Percentiles rank a stretch among this genome's conserved stretches.
Conservation (phyloP, 2,329 filamentous ascomycete genomes). For the Nannizzia gypsea region DNA sequence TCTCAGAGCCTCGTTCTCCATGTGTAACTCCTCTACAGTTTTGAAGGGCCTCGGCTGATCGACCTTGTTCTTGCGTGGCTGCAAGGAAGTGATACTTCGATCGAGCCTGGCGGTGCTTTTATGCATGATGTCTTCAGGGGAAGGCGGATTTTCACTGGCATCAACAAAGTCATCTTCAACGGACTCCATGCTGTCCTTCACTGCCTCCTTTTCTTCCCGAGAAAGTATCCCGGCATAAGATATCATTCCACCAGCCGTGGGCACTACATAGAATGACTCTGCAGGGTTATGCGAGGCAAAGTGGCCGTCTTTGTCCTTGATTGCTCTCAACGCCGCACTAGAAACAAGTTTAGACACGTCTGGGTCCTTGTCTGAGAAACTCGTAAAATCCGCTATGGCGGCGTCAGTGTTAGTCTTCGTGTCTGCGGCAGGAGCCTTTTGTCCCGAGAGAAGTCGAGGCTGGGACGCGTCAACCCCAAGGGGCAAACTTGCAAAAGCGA, state of each 20-base stretch:
- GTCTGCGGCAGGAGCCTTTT: conserved; percentile 22
- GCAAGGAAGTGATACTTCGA: conserved; percentile 21
- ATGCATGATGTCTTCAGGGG: conserved; percentile 27
- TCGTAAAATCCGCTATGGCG: conserved; percentile 31
- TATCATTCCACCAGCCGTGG: conserved; percentile 77
- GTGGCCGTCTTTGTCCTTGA: conserved; percentile 56
- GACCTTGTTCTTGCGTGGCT: conserved; percentile 7
- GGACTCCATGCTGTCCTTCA: conserved; percentile 43
- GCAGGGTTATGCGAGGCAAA: conserved; percentile 45
- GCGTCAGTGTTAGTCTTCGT: conserved; percentile 26
- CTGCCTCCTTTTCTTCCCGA: conserved; percentile 35
- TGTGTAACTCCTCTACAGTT: conserved; percentile 72
- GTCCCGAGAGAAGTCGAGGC: conserved; percentile 16
- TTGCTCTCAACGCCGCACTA: conserved; percentile 66
- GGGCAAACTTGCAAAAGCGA: conserved; percentile 87
- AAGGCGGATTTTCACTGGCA: conserved; percentile 56
- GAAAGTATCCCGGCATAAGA: conserved; percentile 84
- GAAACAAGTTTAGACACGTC: conserved; percentile 79
- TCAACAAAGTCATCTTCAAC: conserved; percentile 84
- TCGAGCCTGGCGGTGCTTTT: conserved; percentile 9
- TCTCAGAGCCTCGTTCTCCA: conserved; percentile 80
- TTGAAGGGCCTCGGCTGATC: conserved; percentile 37
- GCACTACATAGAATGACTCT: conserved; percentile 86
- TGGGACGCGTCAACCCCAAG: conserved; percentile 46
- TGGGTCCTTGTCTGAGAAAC: conserved; percentile 43